Evolutionary conservation across 2,329 filamentous ascomycete species (phyloP).

Genomic region (Colletotrichum sp.): DNA sequence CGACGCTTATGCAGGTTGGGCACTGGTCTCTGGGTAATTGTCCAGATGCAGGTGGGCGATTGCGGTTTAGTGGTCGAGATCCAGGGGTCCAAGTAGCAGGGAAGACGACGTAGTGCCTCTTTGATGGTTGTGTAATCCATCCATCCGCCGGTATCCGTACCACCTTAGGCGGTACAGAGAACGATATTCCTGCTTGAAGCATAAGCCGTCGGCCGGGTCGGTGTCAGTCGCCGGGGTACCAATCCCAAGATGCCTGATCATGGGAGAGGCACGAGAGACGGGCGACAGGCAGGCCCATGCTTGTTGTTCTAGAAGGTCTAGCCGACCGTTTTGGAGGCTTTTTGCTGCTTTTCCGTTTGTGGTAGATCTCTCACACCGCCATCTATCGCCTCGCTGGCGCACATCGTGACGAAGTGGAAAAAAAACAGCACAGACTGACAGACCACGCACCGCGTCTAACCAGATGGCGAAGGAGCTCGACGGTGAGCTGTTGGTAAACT

Average conservation of each 20-base stretch:
- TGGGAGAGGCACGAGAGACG: neutral
- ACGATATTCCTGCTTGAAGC: constrained; percentile 5
- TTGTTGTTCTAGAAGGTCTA: constrained; percentile 1
- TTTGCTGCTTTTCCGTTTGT: neutral
- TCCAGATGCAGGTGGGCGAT: constrained; percentile 14
- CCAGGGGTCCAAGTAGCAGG: constrained; percentile 14
- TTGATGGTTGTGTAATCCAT: neutral
- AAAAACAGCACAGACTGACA: neutral
- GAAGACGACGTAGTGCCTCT: neutral
- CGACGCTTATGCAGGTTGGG: constrained; percentile 22
- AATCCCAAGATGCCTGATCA: neutral
- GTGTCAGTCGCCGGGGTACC: neutral
- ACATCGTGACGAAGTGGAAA: neutral
- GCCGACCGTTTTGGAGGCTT: neutral
- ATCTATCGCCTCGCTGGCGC: neutral
- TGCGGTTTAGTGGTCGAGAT: constrained; percentile 14
- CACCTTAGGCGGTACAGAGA: neutral
- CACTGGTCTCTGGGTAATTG: constrained; percentile 12
- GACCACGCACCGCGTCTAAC: neutral
- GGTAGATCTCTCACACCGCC: constrained; percentile 10
- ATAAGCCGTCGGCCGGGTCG: neutral
- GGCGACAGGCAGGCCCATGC: constrained; percentile 10
- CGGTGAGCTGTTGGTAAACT: neutral
- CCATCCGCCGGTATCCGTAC: neutral
- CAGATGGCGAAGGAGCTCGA: neutral